Conservation (phyloP, 805 yeast genomes). For the Hagleromyces aurorensis region DNA sequence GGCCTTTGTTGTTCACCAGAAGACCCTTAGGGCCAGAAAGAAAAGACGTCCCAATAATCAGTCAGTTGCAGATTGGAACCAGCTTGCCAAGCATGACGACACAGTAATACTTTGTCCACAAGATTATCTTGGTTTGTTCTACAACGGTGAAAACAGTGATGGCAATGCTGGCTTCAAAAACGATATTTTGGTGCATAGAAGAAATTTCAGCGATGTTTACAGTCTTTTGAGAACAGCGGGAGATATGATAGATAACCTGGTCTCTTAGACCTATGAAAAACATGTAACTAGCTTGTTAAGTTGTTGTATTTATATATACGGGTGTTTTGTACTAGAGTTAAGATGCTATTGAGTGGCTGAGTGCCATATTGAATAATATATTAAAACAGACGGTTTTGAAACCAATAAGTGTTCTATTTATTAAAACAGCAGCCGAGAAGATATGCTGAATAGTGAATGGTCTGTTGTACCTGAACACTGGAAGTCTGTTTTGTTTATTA, state of each 20-base stretch:
- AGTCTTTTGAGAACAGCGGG: conserved; percentile 11
- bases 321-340: too few species aligned
- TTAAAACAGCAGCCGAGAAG: too few species aligned
- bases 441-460: too few species aligned
- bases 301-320: too few species aligned
- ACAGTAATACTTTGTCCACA: conserved; percentile 9
- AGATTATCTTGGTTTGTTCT: conserved; percentile 9
- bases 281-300: too few species aligned
- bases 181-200: conserved; percentile 15
- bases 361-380: too few species aligned
- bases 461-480: too few species aligned
- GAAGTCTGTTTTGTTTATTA: too few species aligned
- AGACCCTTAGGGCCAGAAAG: conserved; percentile 9
- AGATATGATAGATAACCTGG: conserved; percentile 1
- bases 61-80: conserved; percentile 10
- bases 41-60: conserved; percentile 14
- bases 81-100: conserved; percentile 10
- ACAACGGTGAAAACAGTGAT: conserved; percentile 4
- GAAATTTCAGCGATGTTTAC: conserved; percentile 14
- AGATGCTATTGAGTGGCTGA: too few species aligned
- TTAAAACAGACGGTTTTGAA: too few species aligned
- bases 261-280: too few species aligned
- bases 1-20: conserved; percentile 26
- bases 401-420: too few species aligned
- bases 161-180: conserved; percentile 7